Percentiles rank a stretch among this genome's conserved stretches.
Evolutionary conservation across 768 basidiomycete species (phyloP).

Genomic region (Russula dissimulans): DNA sequence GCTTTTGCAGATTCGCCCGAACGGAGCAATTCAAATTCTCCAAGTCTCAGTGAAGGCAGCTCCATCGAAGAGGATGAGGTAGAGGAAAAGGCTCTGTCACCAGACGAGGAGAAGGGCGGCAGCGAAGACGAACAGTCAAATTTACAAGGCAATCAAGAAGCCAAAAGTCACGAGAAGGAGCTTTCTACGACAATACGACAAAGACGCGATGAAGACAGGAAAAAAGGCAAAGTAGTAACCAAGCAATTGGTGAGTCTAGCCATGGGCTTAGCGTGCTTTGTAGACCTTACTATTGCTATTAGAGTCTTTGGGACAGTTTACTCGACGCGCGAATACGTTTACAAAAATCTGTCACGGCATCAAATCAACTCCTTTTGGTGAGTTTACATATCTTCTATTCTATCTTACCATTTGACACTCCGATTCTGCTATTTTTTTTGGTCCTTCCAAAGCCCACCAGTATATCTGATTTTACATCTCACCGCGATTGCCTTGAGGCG

Average conservation of each 20-base stretch:
- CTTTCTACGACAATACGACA: conserved; percentile 45
- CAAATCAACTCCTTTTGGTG: conserved; percentile 60
- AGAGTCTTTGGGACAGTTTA: conserved; percentile 81
- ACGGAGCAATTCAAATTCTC: conserved; percentile 19
- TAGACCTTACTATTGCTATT: neutral
- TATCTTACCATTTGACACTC: conserved; percentile 12
- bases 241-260: conserved; percentile 63
- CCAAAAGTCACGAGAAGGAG: conserved; percentile 30
- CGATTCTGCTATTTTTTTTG: conserved; percentile 24
- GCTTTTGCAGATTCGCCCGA: conserved; percentile 24
- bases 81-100: conserved; percentile 20
- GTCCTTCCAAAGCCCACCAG: conserved; percentile 28
- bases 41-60: conserved; percentile 1
- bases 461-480: conserved; percentile 23
- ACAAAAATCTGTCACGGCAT: conserved; percentile 65
- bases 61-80: conserved; percentile 6
- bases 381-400: conserved; percentile 22
- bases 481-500: conserved; percentile 36
- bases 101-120: conserved; percentile 21
- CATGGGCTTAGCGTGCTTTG: neutral
- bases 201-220: conserved; percentile 57
- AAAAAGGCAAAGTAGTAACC: conserved; percentile 77
- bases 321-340: conserved; percentile 87
- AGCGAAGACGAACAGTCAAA: conserved; percentile 13
- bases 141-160: conserved; percentile 1